These are phyloP conservation scores for Fomitiporia mediterranea DNA, from an alignment of 1,284 basidiomycete species.

Conservation along the genomic window DNA sequence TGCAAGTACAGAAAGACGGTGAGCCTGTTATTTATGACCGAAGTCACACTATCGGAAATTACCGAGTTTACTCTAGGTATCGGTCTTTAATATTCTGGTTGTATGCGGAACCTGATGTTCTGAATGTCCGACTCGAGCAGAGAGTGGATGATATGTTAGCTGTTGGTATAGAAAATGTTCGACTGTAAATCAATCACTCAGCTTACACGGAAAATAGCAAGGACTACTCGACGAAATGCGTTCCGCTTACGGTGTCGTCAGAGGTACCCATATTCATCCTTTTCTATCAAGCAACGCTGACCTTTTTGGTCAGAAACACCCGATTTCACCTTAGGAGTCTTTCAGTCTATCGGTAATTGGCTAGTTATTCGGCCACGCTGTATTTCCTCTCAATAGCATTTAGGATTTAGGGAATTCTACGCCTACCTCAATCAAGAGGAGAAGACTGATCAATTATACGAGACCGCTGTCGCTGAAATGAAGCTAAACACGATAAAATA, in stretches of 20 bases:
- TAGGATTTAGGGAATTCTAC: conserved; percentile 90
- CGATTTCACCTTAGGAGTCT: conserved; percentile 82
- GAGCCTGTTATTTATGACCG: conserved; percentile 15
- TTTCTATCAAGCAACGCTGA: neutral
- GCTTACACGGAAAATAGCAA: conserved; percentile 41
- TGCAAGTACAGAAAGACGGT: conserved; percentile 45
- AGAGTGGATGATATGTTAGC: conserved; percentile 87
- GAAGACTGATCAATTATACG: conserved; percentile 36
- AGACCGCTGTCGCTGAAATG: conserved; percentile 69
- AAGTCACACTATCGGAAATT: too few relatives aligned
- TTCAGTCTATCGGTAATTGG: conserved; percentile 84
- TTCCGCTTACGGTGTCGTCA: conserved; percentile 33
- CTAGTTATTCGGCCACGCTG: neutral
- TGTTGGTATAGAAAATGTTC: conserved; percentile 40
- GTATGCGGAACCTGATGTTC: conserved; percentile 64
- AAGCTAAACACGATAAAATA: conserved; percentile 89
- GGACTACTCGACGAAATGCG: conserved; percentile 85
- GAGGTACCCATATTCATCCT: neutral
- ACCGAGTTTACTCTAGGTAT: conserved; percentile 35
- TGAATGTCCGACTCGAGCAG: conserved; percentile 69
- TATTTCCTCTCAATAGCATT: neutral
- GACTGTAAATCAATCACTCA: conserved; percentile 20
- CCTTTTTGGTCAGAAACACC: neutral
- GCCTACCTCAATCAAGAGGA: conserved; percentile 42
- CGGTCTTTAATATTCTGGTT: conserved; percentile 90